Evolutionary conservation across 768 basidiomycete genomes (phyloP).

Genomic region (Dictyophora rubrovolvata): DNA sequence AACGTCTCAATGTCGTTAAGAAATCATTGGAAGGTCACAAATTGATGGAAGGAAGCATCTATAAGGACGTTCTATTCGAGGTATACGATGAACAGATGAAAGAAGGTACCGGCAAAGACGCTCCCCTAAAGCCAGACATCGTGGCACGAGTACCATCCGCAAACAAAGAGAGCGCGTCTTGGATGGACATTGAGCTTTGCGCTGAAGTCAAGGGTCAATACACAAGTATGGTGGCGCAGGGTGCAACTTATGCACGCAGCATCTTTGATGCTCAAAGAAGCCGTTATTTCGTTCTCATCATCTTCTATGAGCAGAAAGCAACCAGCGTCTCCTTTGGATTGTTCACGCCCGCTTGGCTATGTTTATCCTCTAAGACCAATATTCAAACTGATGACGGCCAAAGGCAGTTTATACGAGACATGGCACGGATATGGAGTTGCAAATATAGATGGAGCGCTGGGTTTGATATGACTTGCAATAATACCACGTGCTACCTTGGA

Average conservation of each 20-base stretch:
- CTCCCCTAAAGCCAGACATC: background rate
- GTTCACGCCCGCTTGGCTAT: background rate
- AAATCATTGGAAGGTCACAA: background rate
- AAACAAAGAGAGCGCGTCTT: background rate
- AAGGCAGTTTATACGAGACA: background rate
- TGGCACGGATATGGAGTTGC: background rate
- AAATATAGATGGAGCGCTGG: background rate
- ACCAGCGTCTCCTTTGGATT: background rate
- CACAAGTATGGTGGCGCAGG: background rate
- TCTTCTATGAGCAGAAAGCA: background rate
- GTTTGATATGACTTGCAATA: background rate
- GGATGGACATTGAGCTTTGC: background rate
- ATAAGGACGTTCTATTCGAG: background rate
- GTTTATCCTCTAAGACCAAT: background rate
- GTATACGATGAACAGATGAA: background rate
- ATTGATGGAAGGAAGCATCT: background rate
- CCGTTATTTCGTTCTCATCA: background rate
- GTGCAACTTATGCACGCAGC: background rate
- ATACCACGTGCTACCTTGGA: background rate
- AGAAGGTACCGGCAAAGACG: background rate
- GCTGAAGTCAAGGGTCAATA: background rate
- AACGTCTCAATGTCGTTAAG: background rate
- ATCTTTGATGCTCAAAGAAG: background rate
- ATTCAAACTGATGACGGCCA: background rate
- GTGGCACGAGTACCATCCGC: background rate